phyloP scores from a whole-genome alignment of 2,329 filamentous ascomycete genomes.

The Penicillium concentricum region DNA sequence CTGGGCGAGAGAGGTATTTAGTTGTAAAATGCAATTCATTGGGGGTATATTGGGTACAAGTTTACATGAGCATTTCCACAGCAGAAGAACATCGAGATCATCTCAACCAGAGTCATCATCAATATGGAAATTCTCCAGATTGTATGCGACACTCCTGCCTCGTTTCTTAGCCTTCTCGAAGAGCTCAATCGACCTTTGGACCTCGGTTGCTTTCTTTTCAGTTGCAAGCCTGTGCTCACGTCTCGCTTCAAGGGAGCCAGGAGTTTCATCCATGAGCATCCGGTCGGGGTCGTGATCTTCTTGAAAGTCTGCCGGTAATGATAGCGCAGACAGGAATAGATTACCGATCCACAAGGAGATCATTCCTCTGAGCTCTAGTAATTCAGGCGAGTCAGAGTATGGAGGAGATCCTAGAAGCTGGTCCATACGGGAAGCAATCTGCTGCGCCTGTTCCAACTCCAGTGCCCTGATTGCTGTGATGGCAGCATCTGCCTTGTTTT shows the following conservation, averaged over 20 bases:
- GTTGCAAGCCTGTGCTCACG: conserved; percentile 34
- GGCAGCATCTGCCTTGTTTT: conserved; percentile 37
- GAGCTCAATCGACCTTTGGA: conserved; percentile 34
- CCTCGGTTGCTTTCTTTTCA: conserved; percentile 33
- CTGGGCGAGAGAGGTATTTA: not conserved
- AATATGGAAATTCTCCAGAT: conserved; percentile 32
- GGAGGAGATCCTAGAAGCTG: conserved; percentile 66
- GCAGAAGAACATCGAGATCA: not conserved
- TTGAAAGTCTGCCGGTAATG: conserved; percentile 17
- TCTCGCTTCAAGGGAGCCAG: conserved; percentile 31
- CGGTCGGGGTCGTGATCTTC: conserved; percentile 15
- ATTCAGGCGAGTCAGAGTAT: conserved; percentile 64
- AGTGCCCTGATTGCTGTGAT: conserved; percentile 43
- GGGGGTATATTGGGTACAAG: not conserved
- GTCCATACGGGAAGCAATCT: conserved; percentile 69
- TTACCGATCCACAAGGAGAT: conserved; percentile 74
- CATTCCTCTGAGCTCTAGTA: conserved; percentile 72
- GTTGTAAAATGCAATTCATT: not conserved
- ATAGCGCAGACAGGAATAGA: conserved; percentile 47
- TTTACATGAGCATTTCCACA: not conserved
- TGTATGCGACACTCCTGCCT: conserved; percentile 30
- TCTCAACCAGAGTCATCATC: conserved; percentile 16
- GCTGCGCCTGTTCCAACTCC: conserved; percentile 60
- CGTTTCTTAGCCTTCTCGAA: conserved; percentile 36
- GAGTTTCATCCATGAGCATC: conserved; percentile 20